These are phyloP conservation scores for Xylaria sp. DNA, from an alignment of 2,329 filamentous ascomycete genomes.

Conservation along the genomic window DNA sequence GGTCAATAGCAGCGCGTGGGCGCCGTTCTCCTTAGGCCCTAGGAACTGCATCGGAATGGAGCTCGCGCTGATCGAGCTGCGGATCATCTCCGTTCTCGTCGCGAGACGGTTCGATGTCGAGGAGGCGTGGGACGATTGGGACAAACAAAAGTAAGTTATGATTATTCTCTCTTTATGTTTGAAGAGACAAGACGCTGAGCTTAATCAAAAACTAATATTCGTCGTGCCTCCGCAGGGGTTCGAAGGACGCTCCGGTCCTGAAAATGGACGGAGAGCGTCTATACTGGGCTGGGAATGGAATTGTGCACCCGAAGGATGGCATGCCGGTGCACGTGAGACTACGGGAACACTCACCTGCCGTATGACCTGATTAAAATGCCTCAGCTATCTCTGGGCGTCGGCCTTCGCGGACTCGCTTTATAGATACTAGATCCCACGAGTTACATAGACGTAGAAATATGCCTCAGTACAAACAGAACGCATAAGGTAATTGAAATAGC, in stretches of 20 bases:
- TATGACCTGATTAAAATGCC: slow-evolving; percentile 22
- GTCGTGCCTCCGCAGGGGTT: slow-evolving; percentile 30
- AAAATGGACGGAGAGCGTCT: slow-evolving; percentile 49
- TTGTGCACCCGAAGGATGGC: slow-evolving; percentile 52
- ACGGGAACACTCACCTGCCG: slow-evolving; percentile 29
- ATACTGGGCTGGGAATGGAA: slow-evolving; percentile 47
- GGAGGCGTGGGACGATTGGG: slow-evolving; percentile 56
- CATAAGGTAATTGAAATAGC: neutral
- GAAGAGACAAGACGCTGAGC: neutral
- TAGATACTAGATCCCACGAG: slow-evolving; percentile 4
- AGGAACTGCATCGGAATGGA: slow-evolving; percentile 68
- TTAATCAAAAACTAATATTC: slow-evolving; percentile 20
- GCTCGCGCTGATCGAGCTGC: slow-evolving; percentile 64
- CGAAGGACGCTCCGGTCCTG: slow-evolving; percentile 42
- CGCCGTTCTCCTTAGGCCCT: slow-evolving; percentile 64
- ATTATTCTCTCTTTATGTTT: neutral
- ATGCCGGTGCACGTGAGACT: slow-evolving; percentile 54
- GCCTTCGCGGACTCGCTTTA: slow-evolving; percentile 2
- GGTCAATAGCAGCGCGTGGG: slow-evolving; percentile 56
- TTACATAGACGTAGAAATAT: slow-evolving; percentile 13
- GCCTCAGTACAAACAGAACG: neutral
- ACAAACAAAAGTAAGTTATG: slow-evolving; percentile 44
- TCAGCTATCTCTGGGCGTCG: neutral
- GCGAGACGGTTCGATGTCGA: slow-evolving; percentile 63
- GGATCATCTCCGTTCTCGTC: slow-evolving; percentile 61